Percentiles rank a stretch among this genome's conserved stretches.
Conservation (phyloP, 2,329 filamentous ascomycete genomes). For the Beauveria sp. region DNA sequence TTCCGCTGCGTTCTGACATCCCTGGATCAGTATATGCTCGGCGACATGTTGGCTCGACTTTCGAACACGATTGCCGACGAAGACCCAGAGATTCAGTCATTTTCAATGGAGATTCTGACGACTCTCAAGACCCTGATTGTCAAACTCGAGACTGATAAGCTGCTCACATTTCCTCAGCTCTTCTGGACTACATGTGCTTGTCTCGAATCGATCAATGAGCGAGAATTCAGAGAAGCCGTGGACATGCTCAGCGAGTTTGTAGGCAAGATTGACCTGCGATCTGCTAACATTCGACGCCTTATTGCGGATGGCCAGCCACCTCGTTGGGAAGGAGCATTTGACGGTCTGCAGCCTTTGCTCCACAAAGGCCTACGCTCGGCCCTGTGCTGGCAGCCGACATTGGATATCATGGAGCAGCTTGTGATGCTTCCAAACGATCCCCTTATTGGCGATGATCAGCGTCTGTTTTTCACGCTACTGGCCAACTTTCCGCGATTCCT, state of each 20-base stretch:
- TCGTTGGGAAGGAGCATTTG: slow-evolving; percentile 83
- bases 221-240: slow-evolving; percentile 84
- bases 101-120: slow-evolving; percentile 95
- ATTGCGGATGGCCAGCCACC: slow-evolving; percentile 72
- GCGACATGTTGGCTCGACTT: slow-evolving; percentile 89
- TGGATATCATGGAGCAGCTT: slow-evolving; percentile 71
- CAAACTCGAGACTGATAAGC: slow-evolving; percentile 69
- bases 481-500: slow-evolving; percentile 89
- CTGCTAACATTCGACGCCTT: slow-evolving; percentile 58
- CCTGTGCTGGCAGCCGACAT: slow-evolving; percentile 66
- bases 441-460: slow-evolving; percentile 73
- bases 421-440: slow-evolving; percentile 70
- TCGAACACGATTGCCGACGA: slow-evolving; percentile 97
- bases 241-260: slow-evolving; percentile 86
- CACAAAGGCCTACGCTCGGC: slow-evolving; percentile 92
- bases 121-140: slow-evolving; percentile 87
- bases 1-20: slow-evolving; percentile 90
- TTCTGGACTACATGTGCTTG: slow-evolving; percentile 99
- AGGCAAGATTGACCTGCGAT: slow-evolving; percentile 72
- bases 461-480: slow-evolving; percentile 77
- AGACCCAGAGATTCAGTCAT: slow-evolving; percentile 87
- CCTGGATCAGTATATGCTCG: slow-evolving; percentile 86
- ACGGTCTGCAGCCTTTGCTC: slow-evolving; percentile 75
- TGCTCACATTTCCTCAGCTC: slow-evolving; percentile 85
- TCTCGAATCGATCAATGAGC: slow-evolving; percentile 91